Evolutionary conservation across 345 rosid genomes (phyloP).

Genomic region (Arabis alpina): DNA sequence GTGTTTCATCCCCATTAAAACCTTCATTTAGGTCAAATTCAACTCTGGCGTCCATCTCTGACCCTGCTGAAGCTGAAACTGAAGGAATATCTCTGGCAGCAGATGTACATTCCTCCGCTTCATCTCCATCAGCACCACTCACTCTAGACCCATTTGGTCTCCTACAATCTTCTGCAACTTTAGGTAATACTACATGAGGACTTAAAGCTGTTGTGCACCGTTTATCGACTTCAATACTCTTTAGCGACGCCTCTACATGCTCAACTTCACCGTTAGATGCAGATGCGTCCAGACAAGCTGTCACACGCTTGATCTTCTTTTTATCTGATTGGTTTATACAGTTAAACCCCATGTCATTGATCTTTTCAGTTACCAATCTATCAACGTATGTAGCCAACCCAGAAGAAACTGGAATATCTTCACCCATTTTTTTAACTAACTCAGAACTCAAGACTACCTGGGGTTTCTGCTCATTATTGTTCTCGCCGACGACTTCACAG

Average conservation of each 20-base stretch:
- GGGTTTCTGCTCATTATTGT: conserved; percentile 39
- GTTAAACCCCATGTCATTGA: conserved; percentile 38
- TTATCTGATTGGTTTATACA: conserved; percentile 31
- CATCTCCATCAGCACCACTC: conserved; percentile 49
- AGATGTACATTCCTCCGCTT: conserved; percentile 54
- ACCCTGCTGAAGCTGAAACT: conserved; percentile 41
- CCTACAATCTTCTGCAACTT: conserved; percentile 42
- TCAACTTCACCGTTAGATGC: conserved; percentile 36
- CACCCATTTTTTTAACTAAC: conserved; percentile 20
- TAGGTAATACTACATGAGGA: conserved; percentile 35
- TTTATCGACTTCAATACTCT: conserved; percentile 40
- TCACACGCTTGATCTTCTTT: conserved; percentile 38
- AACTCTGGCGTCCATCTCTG: conserved; percentile 61
- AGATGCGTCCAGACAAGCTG: conserved; percentile 37
- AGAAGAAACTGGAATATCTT: conserved; percentile 32
- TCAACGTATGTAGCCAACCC: conserved; percentile 36
- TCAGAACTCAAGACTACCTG: conserved; percentile 27
- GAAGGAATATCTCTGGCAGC: conserved; percentile 44
- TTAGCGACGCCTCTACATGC: conserved; percentile 35
- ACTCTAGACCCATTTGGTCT: conserved; percentile 49
- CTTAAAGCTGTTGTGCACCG: neutral
- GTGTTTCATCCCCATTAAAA: conserved; percentile 65
- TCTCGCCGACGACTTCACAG: conserved; percentile 37
- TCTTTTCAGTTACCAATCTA: conserved; percentile 49
- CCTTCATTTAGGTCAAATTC: conserved; percentile 94